These are phyloP conservation scores for Claviceps africana DNA, from an alignment of 2,329 filamentous ascomycete genomes.

Conservation along the genomic window DNA sequence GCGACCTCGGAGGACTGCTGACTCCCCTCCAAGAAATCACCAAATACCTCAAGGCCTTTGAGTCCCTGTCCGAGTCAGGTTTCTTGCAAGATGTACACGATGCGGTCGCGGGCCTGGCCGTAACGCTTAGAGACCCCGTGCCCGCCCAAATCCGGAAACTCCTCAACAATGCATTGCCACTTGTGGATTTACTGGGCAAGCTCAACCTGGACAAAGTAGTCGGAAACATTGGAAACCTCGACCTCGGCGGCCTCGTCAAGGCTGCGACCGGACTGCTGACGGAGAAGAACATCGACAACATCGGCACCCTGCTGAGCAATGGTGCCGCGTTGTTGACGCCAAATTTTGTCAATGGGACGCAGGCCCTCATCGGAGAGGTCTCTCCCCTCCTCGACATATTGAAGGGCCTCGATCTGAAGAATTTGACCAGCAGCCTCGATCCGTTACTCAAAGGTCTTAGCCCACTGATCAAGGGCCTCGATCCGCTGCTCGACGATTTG, in stretches of 20 bases:
- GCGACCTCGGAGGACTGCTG: not conserved
- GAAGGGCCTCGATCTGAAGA: constrained; percentile 20
- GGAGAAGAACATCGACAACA: constrained; percentile 18
- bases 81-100: constrained; percentile 27
- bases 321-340: constrained; percentile 23
- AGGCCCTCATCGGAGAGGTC: constrained; percentile 21
- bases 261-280: constrained; percentile 18
- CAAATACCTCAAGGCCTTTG: constrained; percentile 1
- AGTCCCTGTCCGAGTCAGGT: constrained; percentile 19
- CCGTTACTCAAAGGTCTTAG: constrained; percentile 18
- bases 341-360: constrained; percentile 19
- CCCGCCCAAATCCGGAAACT: constrained; percentile 16
- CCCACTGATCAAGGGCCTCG: constrained; percentile 14
- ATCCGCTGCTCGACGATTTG: constrained; percentile 10
- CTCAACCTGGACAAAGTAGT: constrained; percentile 22
- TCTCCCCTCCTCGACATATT: constrained; percentile 16
- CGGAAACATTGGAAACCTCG: constrained; percentile 17
- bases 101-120: constrained; percentile 25
- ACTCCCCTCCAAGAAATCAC: constrained; percentile 11
- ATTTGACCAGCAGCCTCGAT: not conserved
- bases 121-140: constrained; percentile 23
- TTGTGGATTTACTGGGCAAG: constrained; percentile 17
- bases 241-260: constrained; percentile 18
- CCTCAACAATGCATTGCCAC: constrained; percentile 15
- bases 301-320: constrained; percentile 21